Evolutionary conservation across 225 moss, liverwort and hornwort genomes (phyloP).

Genomic region (Physcomitrium patens): DNA sequence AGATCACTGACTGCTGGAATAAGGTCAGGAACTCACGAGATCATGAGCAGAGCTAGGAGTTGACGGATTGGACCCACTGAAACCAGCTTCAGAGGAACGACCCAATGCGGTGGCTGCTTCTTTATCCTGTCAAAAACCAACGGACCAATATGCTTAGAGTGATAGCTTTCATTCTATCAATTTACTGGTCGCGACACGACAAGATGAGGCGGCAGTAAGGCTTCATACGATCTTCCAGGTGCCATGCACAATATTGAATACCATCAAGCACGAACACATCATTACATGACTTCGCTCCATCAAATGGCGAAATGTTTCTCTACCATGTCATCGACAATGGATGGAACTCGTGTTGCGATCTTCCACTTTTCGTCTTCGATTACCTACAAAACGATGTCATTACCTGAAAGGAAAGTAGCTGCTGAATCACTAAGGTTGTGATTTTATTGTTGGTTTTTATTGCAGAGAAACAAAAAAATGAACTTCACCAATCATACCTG

Average conservation of each 20-base stretch:
- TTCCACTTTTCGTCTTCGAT: slow-evolving; percentile 65
- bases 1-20: slow-evolving; percentile 7
- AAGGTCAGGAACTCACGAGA: slow-evolving; percentile 45
- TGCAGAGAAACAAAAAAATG: not conserved
- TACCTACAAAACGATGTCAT: slow-evolving; percentile 48
- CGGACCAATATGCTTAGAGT: not conserved
- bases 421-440: not conserved
- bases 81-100: slow-evolving; percentile 43
- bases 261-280: not conserved
- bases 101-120: slow-evolving; percentile 43
- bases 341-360: slow-evolving; percentile 44
- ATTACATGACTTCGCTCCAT: slow-evolving; percentile 33
- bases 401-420: not conserved
- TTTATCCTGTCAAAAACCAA: slow-evolving; percentile 46
- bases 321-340: slow-evolving; percentile 26
- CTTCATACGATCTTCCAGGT: not conserved
- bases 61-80: slow-evolving; percentile 46
- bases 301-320: slow-evolving; percentile 41
- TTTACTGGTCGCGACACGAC: too few species aligned
- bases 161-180: not conserved
- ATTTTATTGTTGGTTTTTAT: not conserved
- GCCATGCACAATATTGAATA: not conserved
- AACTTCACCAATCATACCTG: slow-evolving; percentile 44
- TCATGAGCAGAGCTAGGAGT: slow-evolving; percentile 37
- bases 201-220: not conserved